phyloP scores from a whole-genome alignment of 2,329 filamentous ascomycete genomes.

The Pseudocercospora musae region DNA sequence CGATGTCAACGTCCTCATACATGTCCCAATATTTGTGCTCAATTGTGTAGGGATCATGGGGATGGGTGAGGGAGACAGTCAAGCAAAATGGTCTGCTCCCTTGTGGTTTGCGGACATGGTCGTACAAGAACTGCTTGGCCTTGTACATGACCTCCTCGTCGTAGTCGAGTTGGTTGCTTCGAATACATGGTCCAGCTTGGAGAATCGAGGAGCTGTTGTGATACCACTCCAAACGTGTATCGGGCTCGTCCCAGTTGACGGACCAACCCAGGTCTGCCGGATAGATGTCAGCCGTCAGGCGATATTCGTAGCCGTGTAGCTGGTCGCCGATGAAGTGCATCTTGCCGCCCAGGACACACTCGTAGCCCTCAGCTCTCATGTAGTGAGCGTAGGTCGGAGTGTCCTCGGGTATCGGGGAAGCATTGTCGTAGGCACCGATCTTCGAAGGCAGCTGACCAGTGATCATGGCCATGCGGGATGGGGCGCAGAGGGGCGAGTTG shows the following conservation, averaged over 20 bases:
- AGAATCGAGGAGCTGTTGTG: slow-evolving; percentile 93
- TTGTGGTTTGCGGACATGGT: slow-evolving; percentile 78
- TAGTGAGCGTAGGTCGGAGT: slow-evolving; percentile 92
- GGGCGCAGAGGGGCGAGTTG: slow-evolving; percentile 87
- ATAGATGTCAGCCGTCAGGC: slow-evolving; percentile 93
- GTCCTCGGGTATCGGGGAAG: slow-evolving; percentile 76
- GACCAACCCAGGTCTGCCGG: slow-evolving; percentile 92
- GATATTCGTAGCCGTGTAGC: slow-evolving; percentile 87
- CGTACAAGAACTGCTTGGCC: slow-evolving; percentile 83
- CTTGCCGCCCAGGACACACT: slow-evolving; percentile 88
- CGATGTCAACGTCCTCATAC: slow-evolving; percentile 85
- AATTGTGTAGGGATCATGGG: slow-evolving; percentile 93
- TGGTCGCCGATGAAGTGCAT: slow-evolving; percentile 98
- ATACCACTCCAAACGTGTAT: slow-evolving; percentile 85
- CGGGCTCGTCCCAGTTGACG: slow-evolving; percentile 90
- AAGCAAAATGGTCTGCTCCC: slow-evolving; percentile 76
- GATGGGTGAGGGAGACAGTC: slow-evolving; percentile 90
- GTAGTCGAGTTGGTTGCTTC: slow-evolving; percentile 93
- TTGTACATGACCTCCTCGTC: slow-evolving; percentile 96
- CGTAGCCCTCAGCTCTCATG: slow-evolving; percentile 77
- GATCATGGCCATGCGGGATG: slow-evolving; percentile 91
- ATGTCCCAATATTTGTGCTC: slow-evolving; percentile 90
- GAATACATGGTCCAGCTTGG: slow-evolving; percentile 81
- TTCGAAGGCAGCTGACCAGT: slow-evolving; percentile 86
- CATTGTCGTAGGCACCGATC: slow-evolving; percentile 91